Evolutionary conservation across 2,329 filamentous ascomycete genomes (phyloP), one percentile per base, ranked within the genome.

Genomic region (Colletotrichum sp.): DNA sequence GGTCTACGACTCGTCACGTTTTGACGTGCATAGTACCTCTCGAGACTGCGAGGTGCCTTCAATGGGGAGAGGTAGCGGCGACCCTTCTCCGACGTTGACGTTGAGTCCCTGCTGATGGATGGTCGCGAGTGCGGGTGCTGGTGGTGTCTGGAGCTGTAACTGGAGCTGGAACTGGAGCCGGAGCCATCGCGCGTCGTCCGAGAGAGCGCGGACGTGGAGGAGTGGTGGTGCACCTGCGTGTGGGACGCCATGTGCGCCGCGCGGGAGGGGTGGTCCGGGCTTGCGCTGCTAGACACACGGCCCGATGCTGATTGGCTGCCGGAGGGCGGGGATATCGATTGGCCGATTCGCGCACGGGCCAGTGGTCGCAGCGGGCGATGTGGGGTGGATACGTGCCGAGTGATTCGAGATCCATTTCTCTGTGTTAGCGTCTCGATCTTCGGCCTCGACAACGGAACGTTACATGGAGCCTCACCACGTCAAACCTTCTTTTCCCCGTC

Each of bases 1-100:
- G 79, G 79, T 74, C 75, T 81, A 76, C 77, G 76, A 78, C 77
- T 77, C 73, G 75, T 80, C 77, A 81, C 77, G 77, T 80, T 79
- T 79, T 78, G 74, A 68, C 73, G 78, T 74, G 77, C 75, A 77
- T 80, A 69, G 71, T 77, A 76, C 71, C 68, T 74, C 56, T 76
- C 76, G 16, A 74, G 74, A 68, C 74, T 58, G 76, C 69, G 72
- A 24, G 43, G 43, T 72, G 78, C 77, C 75, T 77, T 77, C 36
- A 76, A 75, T 38, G 73, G 76, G 75, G 75, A 75, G 77, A 77
- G 76, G 61, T 71, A 71, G 56, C 76, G 65, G 56, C 36, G 75
- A 38, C 64, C 62, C 52, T 76, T 76, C 66, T 77, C 71, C 58
- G 74, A 65, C 18, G 69, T 64, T 10, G 75, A 71, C 26, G 72